Conservation (phyloP, 176 grass and related monocot genomes). For the Eremochloa ophiuroides region DNA sequence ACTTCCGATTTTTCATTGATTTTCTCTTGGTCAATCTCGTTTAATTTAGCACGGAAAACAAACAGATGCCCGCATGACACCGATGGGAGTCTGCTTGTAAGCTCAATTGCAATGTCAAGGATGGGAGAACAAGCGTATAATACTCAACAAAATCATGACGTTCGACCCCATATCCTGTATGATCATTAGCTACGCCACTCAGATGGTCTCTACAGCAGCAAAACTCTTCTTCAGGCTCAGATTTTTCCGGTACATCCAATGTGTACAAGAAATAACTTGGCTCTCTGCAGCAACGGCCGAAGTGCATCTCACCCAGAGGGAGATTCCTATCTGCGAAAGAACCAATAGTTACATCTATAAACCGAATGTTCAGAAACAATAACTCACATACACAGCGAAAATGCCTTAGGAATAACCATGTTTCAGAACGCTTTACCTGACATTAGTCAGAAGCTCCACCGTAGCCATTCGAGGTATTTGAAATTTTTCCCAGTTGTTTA, state of each 20-base stretch:
- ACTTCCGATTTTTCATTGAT: too few relatives aligned
- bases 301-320: neutral
- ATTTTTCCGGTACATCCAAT: neutral
- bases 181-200: neutral
- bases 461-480: slow-evolving; percentile 35
- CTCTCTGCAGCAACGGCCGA: neutral
- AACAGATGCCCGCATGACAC: too few relatives aligned
- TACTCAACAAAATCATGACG: neutral
- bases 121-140: neutral
- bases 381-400: neutral
- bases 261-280: neutral
- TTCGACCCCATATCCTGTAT: neutral
- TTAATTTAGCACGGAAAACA: too few relatives aligned
- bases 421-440: neutral
- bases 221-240: neutral
- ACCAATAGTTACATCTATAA: neutral
- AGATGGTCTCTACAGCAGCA: neutral
- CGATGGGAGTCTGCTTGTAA: too few relatives aligned
- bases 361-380: too few relatives aligned
- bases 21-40: too few relatives aligned
- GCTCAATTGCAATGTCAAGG: neutral
- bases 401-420: neutral
- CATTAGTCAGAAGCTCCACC: slow-evolving; percentile 26
- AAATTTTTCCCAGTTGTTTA: slow-evolving; percentile 43
- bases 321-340: slow-evolving; percentile 7